Conservation (phyloP, 2,329 filamentous ascomycete species). For the Aspergillus hortae region DNA sequence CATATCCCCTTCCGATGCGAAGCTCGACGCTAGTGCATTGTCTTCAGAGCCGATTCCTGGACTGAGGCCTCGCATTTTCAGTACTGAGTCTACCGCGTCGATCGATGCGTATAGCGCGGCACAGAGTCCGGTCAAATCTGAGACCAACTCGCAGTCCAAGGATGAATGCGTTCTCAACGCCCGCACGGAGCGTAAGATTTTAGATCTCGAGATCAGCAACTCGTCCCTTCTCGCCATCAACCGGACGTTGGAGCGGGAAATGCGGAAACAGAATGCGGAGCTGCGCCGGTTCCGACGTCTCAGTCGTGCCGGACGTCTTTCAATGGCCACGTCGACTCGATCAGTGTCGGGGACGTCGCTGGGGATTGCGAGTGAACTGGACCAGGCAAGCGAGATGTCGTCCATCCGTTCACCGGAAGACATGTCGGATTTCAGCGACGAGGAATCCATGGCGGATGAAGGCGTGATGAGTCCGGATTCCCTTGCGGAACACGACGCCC, state of each 20-base stretch:
- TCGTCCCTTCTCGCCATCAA: conserved; percentile 95
- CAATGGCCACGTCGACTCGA: conserved; percentile 50
- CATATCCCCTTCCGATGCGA: conserved; percentile 22
- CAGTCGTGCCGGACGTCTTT: conserved; percentile 73
- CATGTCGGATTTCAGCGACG: conserved; percentile 38
- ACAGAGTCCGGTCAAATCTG: conserved; percentile 48
- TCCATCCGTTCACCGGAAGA: conserved; percentile 30
- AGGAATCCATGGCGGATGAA: conserved; percentile 36
- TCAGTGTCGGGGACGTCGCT: conserved; percentile 44
- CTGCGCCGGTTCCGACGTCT: conserved; percentile 81
- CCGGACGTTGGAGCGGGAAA: conserved; percentile 81
- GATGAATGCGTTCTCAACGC: conserved; percentile 84
- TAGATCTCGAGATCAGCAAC: conserved; percentile 95
- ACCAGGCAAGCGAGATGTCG: conserved; percentile 34
- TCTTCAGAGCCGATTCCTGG: conserved; percentile 24
- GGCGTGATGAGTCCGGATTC: conserved; percentile 33
- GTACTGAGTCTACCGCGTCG: conserved; percentile 30
- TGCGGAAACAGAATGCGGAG: conserved; percentile 87
- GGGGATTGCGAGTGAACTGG: conserved; percentile 45
- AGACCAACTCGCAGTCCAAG: conserved; percentile 51
- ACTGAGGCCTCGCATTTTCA: conserved; percentile 29
- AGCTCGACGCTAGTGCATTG: conserved; percentile 16
- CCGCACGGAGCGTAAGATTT: conserved; percentile 85
- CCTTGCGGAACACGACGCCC: conserved; percentile 38
- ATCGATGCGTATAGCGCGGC: conserved; percentile 41